Percentiles rank a stretch among this genome's conserved stretches.
These are phyloP conservation scores for Begonia masoniana DNA, from an alignment of 306 rosid species.

Conservation along the genomic window DNA sequence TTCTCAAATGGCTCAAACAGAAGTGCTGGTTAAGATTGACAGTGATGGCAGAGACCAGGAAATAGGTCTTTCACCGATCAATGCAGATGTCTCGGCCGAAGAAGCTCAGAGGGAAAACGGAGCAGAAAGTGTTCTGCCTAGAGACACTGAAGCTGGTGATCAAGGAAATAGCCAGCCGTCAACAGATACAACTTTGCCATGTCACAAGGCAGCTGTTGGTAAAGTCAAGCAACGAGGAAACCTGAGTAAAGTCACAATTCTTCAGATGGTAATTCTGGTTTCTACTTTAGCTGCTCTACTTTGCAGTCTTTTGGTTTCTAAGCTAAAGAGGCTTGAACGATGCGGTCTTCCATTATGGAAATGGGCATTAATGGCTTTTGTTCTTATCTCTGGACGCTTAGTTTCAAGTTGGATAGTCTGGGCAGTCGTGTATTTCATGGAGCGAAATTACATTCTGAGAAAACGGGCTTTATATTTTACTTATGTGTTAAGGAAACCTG, in stretches of 20 bases:
- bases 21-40: slow-evolving; percentile 8
- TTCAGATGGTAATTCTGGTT: slow-evolving; percentile 23
- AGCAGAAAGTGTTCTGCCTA: slow-evolving; percentile 1
- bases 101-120: slow-evolving; percentile 9
- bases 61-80: not conserved
- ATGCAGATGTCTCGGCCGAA: slow-evolving; percentile 15
- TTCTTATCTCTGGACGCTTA: slow-evolving; percentile 24
- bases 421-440: slow-evolving; percentile 20
- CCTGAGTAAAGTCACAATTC: slow-evolving; percentile 19
- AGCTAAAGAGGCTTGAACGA: slow-evolving; percentile 9
- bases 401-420: slow-evolving; percentile 31
- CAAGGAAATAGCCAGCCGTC: not conserved
- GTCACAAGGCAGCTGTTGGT: too few relatives aligned
- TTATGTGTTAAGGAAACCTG: slow-evolving; percentile 26
- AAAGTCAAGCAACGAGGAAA: too few relatives aligned
- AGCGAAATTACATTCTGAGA: slow-evolving; percentile 20
- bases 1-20: slow-evolving; percentile 15
- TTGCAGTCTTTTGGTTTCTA: slow-evolving; percentile 22
- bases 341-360: slow-evolving; percentile 40
- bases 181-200: too few relatives aligned
- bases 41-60: slow-evolving; percentile 7
- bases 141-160: slow-evolving; percentile 3
- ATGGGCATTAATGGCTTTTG: slow-evolving; percentile 29
- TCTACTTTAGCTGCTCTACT: slow-evolving; percentile 17
- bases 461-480: slow-evolving; percentile 28